A percentile compares a stretch with the other conserved stretches of the same genome.
phyloP scores from a whole-genome alignment of 192 early-diverging fungal species.

The Cladochytrium replicatum region DNA sequence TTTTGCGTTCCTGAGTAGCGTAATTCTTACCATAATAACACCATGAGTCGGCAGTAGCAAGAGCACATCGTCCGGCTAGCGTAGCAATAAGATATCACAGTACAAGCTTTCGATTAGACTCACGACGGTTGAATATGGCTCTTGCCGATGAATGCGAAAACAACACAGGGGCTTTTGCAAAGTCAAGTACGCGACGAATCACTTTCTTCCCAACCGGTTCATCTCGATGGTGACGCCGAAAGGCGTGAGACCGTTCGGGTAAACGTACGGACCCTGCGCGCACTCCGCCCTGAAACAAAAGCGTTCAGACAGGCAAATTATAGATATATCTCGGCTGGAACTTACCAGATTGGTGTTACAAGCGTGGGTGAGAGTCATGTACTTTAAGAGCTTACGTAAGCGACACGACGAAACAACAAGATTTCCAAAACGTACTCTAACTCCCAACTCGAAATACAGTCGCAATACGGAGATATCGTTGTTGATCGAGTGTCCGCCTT shows the following conservation, averaged over 20 bases:
- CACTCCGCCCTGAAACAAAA: too few species aligned
- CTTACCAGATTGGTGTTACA: slow-evolving; percentile 55
- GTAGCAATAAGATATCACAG: slow-evolving; percentile 23
- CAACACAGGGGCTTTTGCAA: slow-evolving; percentile 44
- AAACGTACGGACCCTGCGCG: too few species aligned
- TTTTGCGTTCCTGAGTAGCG: not conserved
- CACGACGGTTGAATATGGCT: slow-evolving; percentile 22
- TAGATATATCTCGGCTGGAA: slow-evolving; percentile 29
- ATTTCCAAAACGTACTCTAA: too few species aligned
- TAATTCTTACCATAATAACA: slow-evolving; percentile 38
- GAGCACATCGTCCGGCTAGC: slow-evolving; percentile 42
- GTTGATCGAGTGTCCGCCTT: slow-evolving; percentile 59
- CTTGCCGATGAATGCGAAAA: slow-evolving; percentile 52
- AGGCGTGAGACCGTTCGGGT: slow-evolving; percentile 39
- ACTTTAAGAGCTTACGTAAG: too few species aligned
- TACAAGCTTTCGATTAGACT: slow-evolving; percentile 39
- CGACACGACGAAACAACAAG: too few species aligned
- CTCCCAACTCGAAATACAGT: slow-evolving; percentile 43
- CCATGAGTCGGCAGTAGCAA: slow-evolving; percentile 34
- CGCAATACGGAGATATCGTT: slow-evolving; percentile 44
- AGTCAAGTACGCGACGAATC: slow-evolving; percentile 43
- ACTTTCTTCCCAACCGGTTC: slow-evolving; percentile 41
- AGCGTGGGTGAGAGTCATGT: slow-evolving; percentile 58
- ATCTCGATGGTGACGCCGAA: slow-evolving; percentile 57
- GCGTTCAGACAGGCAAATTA: too few species aligned